Percentiles rank a stretch among this genome's conserved stretches.
Conservation (phyloP, 495 filamentous ascomycete genomes). For the Xanthoparmelia taractica region DNA sequence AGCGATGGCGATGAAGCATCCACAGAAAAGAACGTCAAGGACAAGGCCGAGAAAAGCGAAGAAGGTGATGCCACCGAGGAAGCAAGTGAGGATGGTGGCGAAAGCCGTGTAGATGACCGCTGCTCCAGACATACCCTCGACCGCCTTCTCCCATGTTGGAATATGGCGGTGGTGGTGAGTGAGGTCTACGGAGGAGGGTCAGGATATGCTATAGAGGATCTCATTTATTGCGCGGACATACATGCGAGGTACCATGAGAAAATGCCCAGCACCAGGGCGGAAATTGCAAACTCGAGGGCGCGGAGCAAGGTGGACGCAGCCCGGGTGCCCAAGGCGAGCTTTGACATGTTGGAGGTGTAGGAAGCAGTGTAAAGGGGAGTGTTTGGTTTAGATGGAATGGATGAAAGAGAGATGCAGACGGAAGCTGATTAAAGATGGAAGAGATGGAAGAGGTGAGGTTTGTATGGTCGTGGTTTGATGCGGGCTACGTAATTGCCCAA, state of each 20-base stretch:
- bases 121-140: constrained; percentile 72
- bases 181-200: constrained; percentile 41
- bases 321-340: constrained; percentile 53
- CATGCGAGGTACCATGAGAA: constrained; percentile 64
- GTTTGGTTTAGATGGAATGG: not conserved
- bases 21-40: constrained; percentile 73
- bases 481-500: not conserved
- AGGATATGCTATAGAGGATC: constrained; percentile 37
- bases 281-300: constrained; percentile 60
- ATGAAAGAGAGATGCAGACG: not conserved
- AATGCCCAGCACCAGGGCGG: constrained; percentile 66
- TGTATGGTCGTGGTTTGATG: not conserved
- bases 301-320: constrained; percentile 56
- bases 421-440: not conserved
- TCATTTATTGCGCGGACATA: constrained; percentile 39
- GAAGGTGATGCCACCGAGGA: constrained; percentile 65
- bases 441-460: not conserved
- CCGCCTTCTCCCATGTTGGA: constrained; percentile 59
- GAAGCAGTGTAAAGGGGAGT: no score
- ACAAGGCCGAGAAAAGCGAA: constrained; percentile 70
- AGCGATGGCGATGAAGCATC: constrained; percentile 72
- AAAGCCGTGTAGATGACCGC: constrained; percentile 64
- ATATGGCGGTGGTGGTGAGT: constrained; percentile 51
- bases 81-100: constrained; percentile 66
- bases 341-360: constrained; percentile 31